Evolutionary conservation across 306 rosid species (phyloP).

Genomic region (Gastrolobium bilobum): DNA sequence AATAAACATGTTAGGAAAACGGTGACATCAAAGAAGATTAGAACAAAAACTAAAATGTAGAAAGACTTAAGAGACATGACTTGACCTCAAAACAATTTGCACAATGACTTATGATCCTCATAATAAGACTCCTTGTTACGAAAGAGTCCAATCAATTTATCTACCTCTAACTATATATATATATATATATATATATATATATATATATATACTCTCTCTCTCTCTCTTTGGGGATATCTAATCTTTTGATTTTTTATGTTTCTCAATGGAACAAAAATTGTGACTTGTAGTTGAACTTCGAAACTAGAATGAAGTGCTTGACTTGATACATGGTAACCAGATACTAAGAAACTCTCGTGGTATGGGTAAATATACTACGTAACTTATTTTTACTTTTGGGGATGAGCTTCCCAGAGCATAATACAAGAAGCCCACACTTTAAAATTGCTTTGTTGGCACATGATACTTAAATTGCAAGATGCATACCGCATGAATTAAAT

Average conservation of each 20-base stretch:
- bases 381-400: neutral
- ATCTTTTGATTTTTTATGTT: neutral
- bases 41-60: conserved; percentile 15
- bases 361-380: neutral
- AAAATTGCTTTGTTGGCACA: conserved; percentile 16
- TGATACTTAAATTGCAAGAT: conserved; percentile 1
- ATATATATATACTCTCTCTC: too few species aligned
- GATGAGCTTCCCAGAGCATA: neutral
- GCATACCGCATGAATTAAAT: neutral
- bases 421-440: conserved; percentile 11
- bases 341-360: neutral
- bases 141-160: conserved; percentile 29
- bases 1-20: conserved; percentile 10
- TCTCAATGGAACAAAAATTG: conserved; percentile 6
- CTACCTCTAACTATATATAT: neutral
- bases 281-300: neutral
- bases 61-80: conserved; percentile 8
- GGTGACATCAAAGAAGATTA: conserved; percentile 4
- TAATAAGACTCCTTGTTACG: neutral
- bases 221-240: conserved; percentile 4
- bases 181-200: too few species aligned
- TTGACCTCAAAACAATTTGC: conserved; percentile 12
- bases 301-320: conserved; percentile 11
- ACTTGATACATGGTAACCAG: conserved; percentile 6
- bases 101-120: conserved; percentile 35